Conservation (phyloP, 129 eudicot species). For the Escallonia herrerae region DNA sequence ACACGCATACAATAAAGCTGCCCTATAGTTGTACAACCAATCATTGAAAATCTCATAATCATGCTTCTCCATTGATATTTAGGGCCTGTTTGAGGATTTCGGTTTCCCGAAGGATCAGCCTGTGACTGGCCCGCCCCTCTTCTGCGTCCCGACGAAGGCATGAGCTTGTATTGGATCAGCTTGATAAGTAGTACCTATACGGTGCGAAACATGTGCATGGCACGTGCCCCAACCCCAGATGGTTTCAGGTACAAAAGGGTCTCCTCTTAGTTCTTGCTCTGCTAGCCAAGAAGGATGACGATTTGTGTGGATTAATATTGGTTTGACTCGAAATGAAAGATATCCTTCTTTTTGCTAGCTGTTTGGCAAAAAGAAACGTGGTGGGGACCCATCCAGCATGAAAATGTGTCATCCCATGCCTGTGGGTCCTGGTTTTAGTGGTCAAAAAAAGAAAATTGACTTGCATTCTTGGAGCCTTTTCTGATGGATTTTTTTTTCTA, state of each 20-base stretch:
- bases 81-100: slow-evolving; percentile 72
- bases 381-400: slow-evolving; percentile 42
- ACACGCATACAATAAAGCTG: no score
- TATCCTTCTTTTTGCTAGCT: slow-evolving; percentile 40
- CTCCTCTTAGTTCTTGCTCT: slow-evolving; percentile 11
- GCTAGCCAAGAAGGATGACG: slow-evolving; percentile 18
- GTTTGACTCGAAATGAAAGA: slow-evolving; percentile 36
- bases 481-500: no score
- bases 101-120: slow-evolving; percentile 64
- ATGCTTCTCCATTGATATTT: slow-evolving; percentile 14
- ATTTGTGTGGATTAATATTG: slow-evolving; percentile 32
- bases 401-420: slow-evolving; percentile 20
- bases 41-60: background rate
- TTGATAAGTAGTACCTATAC: slow-evolving; percentile 7
- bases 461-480: no score
- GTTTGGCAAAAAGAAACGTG: slow-evolving; percentile 55
- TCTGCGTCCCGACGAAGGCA: slow-evolving; percentile 31
- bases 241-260: slow-evolving; percentile 16
- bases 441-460: slow-evolving; percentile 13
- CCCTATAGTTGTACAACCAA: background rate
- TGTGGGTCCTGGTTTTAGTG: slow-evolving; percentile 24
- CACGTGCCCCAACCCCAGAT: slow-evolving; percentile 14
- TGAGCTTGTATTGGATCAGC: slow-evolving; percentile 4
- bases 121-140: slow-evolving; percentile 22
- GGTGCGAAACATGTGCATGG: slow-evolving; percentile 21